Conservation (phyloP, 1,284 basidiomycete species). For the Trichosporon inkin region DNA sequence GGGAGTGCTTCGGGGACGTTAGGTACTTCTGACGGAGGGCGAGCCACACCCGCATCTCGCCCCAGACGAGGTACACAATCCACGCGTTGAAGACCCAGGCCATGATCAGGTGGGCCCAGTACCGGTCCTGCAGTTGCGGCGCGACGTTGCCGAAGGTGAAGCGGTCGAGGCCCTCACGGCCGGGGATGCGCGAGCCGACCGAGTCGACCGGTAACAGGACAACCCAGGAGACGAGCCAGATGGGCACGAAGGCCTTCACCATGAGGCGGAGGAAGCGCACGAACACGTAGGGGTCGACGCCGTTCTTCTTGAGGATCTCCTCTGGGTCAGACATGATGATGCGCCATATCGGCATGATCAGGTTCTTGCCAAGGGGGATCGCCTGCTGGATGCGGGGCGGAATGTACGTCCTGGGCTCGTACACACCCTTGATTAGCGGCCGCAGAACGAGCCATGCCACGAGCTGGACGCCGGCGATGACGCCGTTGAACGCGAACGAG, state of each 20-base stretch:
- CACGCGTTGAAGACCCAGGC: constrained; percentile 57
- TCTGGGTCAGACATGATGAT: constrained; percentile 46
- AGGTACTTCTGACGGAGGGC: constrained; percentile 66
- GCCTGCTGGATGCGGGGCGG: constrained; percentile 46
- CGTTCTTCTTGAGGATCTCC: constrained; percentile 53
- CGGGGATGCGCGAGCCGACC: constrained; percentile 49
- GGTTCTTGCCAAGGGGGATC: constrained; percentile 29
- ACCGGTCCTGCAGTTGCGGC: constrained; percentile 32
- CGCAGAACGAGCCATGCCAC: constrained; percentile 61
- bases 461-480: constrained; percentile 59
- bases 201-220: constrained; percentile 62
- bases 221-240: constrained; percentile 60
- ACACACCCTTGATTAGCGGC: constrained; percentile 46
- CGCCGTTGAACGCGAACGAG: constrained; percentile 58
- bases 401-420: constrained; percentile 71
- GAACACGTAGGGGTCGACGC: constrained; percentile 68
- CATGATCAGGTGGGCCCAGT: constrained; percentile 53
- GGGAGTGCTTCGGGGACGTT: constrained; percentile 60
- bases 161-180: constrained; percentile 53
- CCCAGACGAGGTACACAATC: constrained; percentile 64
- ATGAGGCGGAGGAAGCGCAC: constrained; percentile 62
- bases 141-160: constrained; percentile 57
- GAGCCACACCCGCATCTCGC: constrained; percentile 64
- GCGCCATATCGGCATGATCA: constrained; percentile 38
- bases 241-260: constrained; percentile 62